These are phyloP conservation scores for Candida chauliodis DNA, from an alignment of 805 yeast genomes.

Conservation along the genomic window DNA sequence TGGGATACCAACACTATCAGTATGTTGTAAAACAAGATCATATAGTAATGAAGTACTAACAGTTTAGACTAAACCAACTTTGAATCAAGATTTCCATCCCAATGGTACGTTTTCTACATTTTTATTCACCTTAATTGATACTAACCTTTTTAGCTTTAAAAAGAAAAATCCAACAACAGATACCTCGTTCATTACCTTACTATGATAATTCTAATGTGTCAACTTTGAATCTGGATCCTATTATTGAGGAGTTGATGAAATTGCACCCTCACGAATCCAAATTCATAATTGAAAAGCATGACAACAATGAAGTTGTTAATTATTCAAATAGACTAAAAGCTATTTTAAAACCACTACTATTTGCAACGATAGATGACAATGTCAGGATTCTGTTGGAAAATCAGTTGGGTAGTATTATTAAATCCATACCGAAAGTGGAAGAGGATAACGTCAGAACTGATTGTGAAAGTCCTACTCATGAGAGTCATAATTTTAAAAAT, in stretches of 20 bases:
- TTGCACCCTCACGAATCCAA: conserved; percentile 22
- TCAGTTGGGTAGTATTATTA: conserved; percentile 22
- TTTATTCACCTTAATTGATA: neutral
- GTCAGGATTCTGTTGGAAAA: conserved; percentile 27
- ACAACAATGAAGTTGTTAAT: conserved; percentile 8
- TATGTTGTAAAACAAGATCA: too few species aligned
- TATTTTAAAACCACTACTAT: conserved; percentile 24
- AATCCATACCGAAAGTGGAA: conserved; percentile 19
- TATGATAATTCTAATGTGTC: conserved; percentile 8
- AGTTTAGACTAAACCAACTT: neutral
- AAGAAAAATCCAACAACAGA: conserved; percentile 12
- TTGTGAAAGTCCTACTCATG: neutral
- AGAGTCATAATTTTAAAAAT: neutral
- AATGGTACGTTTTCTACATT: conserved; percentile 13
- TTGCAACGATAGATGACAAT: conserved; percentile 26
- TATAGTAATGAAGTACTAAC: conserved; percentile 2
- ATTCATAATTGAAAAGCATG: conserved; percentile 4
- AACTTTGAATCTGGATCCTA: conserved; percentile 24
- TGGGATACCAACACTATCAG: neutral
- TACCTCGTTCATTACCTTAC: conserved; percentile 17
- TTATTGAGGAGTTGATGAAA: conserved; percentile 28
- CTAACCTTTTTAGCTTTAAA: conserved; percentile 17
- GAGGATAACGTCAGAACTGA: neutral
- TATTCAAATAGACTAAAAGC: conserved; percentile 32
- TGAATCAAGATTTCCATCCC: conserved; percentile 14